Evolutionary conservation across 768 basidiomycete species (phyloP).

Genomic region (Amanita pseudoporphyria): DNA sequence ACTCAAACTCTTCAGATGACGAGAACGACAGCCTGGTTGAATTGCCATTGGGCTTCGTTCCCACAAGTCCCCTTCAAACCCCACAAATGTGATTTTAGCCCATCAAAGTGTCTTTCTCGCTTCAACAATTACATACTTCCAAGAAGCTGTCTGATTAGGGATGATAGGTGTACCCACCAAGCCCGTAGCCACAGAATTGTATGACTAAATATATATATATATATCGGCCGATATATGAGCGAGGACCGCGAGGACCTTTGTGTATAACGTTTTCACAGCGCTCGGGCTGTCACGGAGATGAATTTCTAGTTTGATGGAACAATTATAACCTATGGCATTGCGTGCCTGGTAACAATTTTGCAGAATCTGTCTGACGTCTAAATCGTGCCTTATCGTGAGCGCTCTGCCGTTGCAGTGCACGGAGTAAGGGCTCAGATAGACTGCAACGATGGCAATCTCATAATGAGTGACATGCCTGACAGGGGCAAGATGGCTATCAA

Average conservation of each 20-base stretch:
- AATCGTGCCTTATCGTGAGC: neutral
- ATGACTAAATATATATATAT: too few relatives aligned
- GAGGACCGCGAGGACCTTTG: too few relatives aligned
- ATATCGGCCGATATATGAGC: too few relatives aligned
- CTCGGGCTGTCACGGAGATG: too few relatives aligned
- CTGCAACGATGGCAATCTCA: neutral
- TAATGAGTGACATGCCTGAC: neutral
- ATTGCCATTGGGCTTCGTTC: conserved; percentile 29
- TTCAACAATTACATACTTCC: too few relatives aligned
- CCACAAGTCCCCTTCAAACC: conserved; percentile 23
- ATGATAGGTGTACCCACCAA: too few relatives aligned
- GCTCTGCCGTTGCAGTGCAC: neutral
- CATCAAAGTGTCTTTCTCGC: too few relatives aligned
- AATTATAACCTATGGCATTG: neutral
- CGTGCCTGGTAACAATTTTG: neutral
- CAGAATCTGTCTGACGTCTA: neutral
- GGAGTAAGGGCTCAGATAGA: conserved; percentile 1
- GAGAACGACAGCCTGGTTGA: conserved; percentile 13
- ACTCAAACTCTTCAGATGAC: neutral
- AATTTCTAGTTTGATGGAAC: too few relatives aligned
- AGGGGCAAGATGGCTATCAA: neutral
- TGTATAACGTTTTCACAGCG: too few relatives aligned
- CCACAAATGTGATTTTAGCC: neutral
- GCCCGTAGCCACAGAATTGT: too few relatives aligned
- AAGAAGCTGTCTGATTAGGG: neutral